Conservation (phyloP, 2,329 filamentous ascomycete genomes). For the Neopestalotiopsis rosae region DNA sequence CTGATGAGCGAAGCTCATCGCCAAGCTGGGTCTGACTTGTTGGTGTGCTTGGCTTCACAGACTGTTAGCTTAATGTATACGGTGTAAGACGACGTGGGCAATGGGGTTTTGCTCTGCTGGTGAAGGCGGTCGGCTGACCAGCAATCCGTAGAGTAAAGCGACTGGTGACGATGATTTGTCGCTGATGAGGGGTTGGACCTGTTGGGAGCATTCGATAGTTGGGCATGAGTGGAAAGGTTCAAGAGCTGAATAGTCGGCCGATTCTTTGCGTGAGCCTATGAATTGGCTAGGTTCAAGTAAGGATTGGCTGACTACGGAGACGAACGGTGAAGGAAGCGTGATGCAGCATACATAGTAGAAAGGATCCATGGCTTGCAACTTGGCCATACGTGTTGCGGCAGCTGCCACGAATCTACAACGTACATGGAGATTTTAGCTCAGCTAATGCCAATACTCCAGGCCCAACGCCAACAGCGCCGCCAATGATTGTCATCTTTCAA, state of each 20-base stretch:
- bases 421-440: too few species aligned
- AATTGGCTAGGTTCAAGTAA: neutral
- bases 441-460: too few species aligned
- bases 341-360: too few species aligned
- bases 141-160: neutral
- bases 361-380: too few species aligned
- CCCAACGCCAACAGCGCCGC: too few species aligned
- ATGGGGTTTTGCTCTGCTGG: neutral
- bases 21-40: conserved; percentile 2
- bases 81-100: neutral
- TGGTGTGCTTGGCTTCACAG: neutral
- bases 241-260: neutral
- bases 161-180: conserved; percentile 7
- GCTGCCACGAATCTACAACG: too few species aligned
- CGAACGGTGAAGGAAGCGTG: too few species aligned
- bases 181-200: neutral
- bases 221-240: conserved; percentile 1
- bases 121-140: neutral
- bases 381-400: too few species aligned
- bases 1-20: neutral
- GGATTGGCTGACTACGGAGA: too few species aligned
- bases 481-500: neutral
- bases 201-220: neutral
- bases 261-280: neutral
- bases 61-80: neutral